Conservation (phyloP, 2,329 filamentous ascomycete species). For the Xylariales sp. region DNA sequence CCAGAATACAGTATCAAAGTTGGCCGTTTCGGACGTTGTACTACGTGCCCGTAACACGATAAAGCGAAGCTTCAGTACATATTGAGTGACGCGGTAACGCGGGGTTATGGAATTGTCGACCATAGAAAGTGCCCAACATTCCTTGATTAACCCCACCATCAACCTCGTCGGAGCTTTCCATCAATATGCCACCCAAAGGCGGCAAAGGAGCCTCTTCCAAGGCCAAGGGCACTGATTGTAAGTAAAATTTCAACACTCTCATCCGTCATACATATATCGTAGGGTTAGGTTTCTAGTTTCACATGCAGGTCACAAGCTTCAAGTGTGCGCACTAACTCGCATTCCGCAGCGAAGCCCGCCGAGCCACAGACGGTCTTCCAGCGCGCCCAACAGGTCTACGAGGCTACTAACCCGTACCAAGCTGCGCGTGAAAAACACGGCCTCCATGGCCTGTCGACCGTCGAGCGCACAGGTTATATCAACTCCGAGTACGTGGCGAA, state of each 20-base stretch:
- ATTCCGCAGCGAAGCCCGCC: slow-evolving; percentile 13
- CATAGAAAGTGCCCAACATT: slow-evolving; percentile 2
- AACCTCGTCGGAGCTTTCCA: no score
- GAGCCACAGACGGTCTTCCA: slow-evolving; percentile 43
- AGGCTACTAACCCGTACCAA: slow-evolving; percentile 46
- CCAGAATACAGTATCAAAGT: no score
- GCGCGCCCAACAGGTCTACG: slow-evolving; percentile 41
- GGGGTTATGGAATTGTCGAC: no score
- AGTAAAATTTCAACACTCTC: no score
- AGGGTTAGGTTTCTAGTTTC: no score
- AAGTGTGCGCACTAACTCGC: no score
- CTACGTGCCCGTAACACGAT: no score
- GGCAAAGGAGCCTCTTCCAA: slow-evolving; percentile 20
- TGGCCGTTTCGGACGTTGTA: no score
- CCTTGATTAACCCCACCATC: slow-evolving; percentile 6
- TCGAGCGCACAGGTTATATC: slow-evolving; percentile 45
- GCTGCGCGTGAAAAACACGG: slow-evolving; percentile 39
- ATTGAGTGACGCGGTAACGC: no score
- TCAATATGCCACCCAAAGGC: slow-evolving; percentile 25
- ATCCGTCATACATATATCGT: no score
- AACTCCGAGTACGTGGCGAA: slow-evolving; percentile 42
- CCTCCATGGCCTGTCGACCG: slow-evolving; percentile 38
- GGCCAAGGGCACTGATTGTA: slow-evolving; percentile 24
- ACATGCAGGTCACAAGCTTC: no score
- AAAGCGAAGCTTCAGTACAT: no score